Evolutionary conservation across 2,329 filamentous ascomycete species (phyloP).

Genomic region (Didymella arachidicola): DNA sequence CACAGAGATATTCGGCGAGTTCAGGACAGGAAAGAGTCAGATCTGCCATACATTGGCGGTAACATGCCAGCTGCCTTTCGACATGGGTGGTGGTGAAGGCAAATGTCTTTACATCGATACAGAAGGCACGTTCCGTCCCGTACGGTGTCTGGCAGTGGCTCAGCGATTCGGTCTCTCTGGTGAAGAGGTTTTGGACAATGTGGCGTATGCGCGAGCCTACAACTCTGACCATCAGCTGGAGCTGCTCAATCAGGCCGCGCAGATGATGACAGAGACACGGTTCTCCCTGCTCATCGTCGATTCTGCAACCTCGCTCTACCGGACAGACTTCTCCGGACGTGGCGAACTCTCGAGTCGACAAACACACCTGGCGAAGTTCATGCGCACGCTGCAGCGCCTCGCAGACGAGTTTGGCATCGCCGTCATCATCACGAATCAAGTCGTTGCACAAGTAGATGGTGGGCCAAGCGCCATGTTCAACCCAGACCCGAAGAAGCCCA

Average conservation of each 20-base stretch:
- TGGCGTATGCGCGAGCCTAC: slow-evolving; percentile 96
- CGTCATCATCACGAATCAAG: slow-evolving; percentile 98
- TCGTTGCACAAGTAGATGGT: slow-evolving; percentile 97
- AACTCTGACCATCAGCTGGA: slow-evolving; percentile 98
- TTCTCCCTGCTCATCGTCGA: slow-evolving; percentile 97
- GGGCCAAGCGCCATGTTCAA: slow-evolving; percentile 99
- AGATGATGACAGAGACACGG: slow-evolving; percentile 99
- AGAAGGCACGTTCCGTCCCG: slow-evolving; percentile 92
- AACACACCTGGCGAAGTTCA: slow-evolving; percentile 86
- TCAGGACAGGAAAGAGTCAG: slow-evolving; percentile 97
- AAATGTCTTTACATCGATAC: slow-evolving; percentile 99
- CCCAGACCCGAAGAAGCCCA: slow-evolving; percentile 98
- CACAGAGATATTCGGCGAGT: slow-evolving; percentile 97
- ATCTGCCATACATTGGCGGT: slow-evolving; percentile 99
- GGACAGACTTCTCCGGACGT: slow-evolving; percentile 95
- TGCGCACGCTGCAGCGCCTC: slow-evolving; percentile 81
- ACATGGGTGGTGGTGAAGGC: slow-evolving; percentile 98
- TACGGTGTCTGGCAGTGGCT: slow-evolving; percentile 87
- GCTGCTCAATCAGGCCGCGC: slow-evolving; percentile 89
- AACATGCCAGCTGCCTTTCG: slow-evolving; percentile 95
- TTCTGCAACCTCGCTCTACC: slow-evolving; percentile 92
- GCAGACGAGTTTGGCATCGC: slow-evolving; percentile 90
- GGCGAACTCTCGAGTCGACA: slow-evolving; percentile 95
- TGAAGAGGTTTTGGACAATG: slow-evolving; percentile 97
- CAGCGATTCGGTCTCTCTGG: slow-evolving; percentile 94